Conservation (phyloP, 2,329 filamentous ascomycete genomes). For the Anisogramma anomala region DNA sequence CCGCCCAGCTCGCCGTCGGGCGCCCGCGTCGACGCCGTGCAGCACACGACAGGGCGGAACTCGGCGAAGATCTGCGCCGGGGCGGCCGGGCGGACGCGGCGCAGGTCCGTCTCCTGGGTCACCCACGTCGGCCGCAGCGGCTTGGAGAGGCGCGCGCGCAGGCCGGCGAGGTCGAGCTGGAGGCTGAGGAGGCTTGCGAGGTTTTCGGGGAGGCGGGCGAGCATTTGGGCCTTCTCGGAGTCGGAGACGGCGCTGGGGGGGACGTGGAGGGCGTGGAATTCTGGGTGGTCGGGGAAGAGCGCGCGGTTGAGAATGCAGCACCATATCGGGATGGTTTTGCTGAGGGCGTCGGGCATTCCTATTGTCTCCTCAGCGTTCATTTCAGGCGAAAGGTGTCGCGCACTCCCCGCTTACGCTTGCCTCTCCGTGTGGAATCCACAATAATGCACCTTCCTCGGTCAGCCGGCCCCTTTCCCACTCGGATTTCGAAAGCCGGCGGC, state of each 20-base stretch:
- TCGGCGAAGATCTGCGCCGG: constrained; percentile 34
- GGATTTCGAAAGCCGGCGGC: no score
- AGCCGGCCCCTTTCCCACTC: background rate
- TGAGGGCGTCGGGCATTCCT: constrained; percentile 88
- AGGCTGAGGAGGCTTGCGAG: constrained; percentile 41
- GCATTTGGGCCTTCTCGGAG: constrained; percentile 73
- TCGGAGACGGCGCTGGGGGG: constrained; percentile 60
- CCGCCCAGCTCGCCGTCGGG: constrained; percentile 53
- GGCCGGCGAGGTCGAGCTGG: constrained; percentile 42
- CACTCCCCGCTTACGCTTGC: constrained; percentile 52
- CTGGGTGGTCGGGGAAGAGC: constrained; percentile 52
- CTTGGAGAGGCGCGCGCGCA: constrained; percentile 49
- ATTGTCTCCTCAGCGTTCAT: background rate
- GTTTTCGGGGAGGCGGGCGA: constrained; percentile 45
- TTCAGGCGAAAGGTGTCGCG: background rate
- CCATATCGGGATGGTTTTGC: constrained; percentile 92
- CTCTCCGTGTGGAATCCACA: constrained; percentile 83
- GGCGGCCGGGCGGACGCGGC: background rate
- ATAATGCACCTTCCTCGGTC: constrained; percentile 52
- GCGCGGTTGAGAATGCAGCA: constrained; percentile 72
- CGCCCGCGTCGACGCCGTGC: constrained; percentile 69
- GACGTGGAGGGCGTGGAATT: constrained; percentile 47
- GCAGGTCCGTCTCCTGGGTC: constrained; percentile 48
- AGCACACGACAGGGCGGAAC: constrained; percentile 67
- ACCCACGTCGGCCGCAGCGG: constrained; percentile 73